Percentiles rank a stretch among this genome's conserved stretches.
These are phyloP conservation scores for Astragalus membranaceus DNA, from an alignment of 306 rosid species.

Conservation along the genomic window DNA sequence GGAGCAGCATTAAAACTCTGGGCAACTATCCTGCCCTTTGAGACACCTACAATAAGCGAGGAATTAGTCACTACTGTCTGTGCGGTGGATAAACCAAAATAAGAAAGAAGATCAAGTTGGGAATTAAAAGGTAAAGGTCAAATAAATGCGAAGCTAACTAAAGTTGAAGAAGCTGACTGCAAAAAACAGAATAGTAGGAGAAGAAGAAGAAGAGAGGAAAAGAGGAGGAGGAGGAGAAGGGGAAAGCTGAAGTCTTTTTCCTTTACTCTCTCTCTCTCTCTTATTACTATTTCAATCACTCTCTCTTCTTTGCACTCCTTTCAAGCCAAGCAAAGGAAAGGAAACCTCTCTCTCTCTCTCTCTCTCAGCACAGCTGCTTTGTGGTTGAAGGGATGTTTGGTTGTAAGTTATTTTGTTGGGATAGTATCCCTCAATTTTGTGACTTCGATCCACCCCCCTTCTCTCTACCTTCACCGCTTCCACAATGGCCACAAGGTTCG, in stretches of 20 bases:
- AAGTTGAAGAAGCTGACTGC: not conserved
- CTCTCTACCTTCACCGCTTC: constrained; percentile 72
- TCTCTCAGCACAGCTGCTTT: no score
- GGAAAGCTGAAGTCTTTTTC: constrained; percentile 11
- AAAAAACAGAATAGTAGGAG: not conserved
- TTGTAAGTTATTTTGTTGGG: constrained; percentile 56
- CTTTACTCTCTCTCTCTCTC: not conserved
- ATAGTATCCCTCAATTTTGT: constrained; percentile 17
- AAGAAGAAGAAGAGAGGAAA: not conserved
- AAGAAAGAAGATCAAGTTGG: no score
- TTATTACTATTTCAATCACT: not conserved
- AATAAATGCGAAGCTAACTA: not conserved
- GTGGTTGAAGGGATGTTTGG: constrained; percentile 56
- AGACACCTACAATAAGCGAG: no score
- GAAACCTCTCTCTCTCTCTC: not conserved
- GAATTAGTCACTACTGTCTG: no score
- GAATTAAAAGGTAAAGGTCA: not conserved
- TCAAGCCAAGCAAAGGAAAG: not conserved
- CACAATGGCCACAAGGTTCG: constrained; percentile 82
- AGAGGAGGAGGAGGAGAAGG: not conserved
- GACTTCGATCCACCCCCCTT: constrained; percentile 44
- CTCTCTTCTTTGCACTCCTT: not conserved
- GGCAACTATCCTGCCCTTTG: no score
- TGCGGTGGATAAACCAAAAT: no score
- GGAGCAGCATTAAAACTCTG: no score